phyloP scores from a whole-genome alignment of 768 basidiomycete species.

The Clathrus columnatus region DNA sequence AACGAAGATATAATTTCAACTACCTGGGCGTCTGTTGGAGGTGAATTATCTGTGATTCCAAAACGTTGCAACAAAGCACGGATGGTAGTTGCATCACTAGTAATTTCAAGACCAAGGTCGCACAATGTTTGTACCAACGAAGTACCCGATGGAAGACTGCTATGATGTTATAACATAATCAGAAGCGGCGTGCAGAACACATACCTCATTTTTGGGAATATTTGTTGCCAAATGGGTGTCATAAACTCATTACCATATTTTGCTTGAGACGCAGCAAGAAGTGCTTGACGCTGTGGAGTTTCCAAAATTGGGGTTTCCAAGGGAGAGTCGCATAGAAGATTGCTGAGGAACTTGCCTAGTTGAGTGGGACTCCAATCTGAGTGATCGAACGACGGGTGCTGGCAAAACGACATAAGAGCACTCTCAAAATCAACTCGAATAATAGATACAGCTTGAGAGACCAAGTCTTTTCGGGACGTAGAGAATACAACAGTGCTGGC shows the following conservation, averaged over 20 bases:
- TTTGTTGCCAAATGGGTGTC: conserved; percentile 62
- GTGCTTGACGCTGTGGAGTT: conserved; percentile 60
- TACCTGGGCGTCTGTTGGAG: conserved; percentile 62
- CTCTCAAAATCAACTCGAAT: conserved; percentile 75
- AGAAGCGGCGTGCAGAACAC: conserved; percentile 12
- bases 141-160: conserved; percentile 56
- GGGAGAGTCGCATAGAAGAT: conserved; percentile 65
- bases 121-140: conserved; percentile 68
- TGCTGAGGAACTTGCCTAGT: conserved; percentile 70
- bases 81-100: conserved; percentile 61
- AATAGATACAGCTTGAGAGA: conserved; percentile 50
- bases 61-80: conserved; percentile 65
- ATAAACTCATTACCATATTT: conserved; percentile 77
- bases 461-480: conserved; percentile 47
- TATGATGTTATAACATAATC: background rate
- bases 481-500: conserved; percentile 61
- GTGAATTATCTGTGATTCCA: conserved; percentile 61
- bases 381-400: conserved; percentile 75
- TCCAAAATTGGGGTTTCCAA: conserved; percentile 66
- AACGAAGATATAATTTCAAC: conserved; percentile 63
- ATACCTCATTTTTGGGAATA: conserved; percentile 69
- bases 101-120: conserved; percentile 73
- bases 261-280: conserved; percentile 64
- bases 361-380: conserved; percentile 69
- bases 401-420: conserved; percentile 65